A percentile compares a stretch with the other conserved stretches of the same genome.
Conservation (phyloP, 2,329 filamentous ascomycete species). For the Raffaelea ambrosiae region DNA sequence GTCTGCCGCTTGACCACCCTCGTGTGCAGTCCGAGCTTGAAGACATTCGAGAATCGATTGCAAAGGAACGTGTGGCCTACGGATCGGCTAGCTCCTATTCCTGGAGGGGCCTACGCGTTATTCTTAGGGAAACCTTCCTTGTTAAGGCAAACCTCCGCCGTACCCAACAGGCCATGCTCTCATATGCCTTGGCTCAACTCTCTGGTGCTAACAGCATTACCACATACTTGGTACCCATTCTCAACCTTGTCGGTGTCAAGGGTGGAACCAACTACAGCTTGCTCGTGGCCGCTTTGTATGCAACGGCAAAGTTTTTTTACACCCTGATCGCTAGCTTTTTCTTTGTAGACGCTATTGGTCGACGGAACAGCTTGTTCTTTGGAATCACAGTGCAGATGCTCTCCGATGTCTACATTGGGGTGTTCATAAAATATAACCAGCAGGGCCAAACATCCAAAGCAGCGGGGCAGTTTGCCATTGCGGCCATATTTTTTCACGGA, state of each 20-base stretch:
- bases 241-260: constrained; percentile 26
- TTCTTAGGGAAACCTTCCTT: constrained; percentile 25
- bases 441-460: constrained; percentile 15
- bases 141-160: constrained; percentile 29
- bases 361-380: constrained; percentile 21
- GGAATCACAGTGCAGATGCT: constrained; percentile 28
- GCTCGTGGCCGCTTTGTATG: constrained; percentile 33
- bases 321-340: constrained; percentile 32
- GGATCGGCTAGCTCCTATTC: too few relatives aligned
- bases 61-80: too few relatives aligned
- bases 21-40: constrained; percentile 18
- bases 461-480: constrained; percentile 26
- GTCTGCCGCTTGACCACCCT: constrained; percentile 20
- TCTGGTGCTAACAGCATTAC: constrained; percentile 35
- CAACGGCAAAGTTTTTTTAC: constrained; percentile 32
- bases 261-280: constrained; percentile 22
- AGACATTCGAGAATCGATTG: too few relatives aligned
- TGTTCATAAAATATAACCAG: constrained; percentile 27
- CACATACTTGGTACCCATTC: constrained; percentile 32
- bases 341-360: constrained; percentile 32
- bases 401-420: constrained; percentile 30
- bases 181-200: constrained; percentile 31
- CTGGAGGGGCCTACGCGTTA: constrained; percentile 9
- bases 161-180: constrained; percentile 27
- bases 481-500: constrained; percentile 33